Base-by-base conservation (phyloP, 2,329 filamentous ascomycete genomes). In the Clonostachys sp. region DNA sequence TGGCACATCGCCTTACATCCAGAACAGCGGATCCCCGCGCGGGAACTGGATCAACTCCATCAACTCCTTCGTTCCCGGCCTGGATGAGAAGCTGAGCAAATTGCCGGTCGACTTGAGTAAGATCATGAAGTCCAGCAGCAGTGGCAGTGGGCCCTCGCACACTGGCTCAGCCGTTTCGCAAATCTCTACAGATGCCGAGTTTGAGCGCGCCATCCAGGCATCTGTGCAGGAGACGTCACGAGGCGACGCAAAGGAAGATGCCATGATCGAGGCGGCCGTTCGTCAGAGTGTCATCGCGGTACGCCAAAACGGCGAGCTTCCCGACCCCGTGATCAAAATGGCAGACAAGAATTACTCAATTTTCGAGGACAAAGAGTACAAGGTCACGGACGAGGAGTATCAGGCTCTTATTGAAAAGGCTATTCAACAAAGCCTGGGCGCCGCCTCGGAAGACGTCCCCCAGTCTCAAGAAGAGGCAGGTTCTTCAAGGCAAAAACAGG, bases 161-260 rank as follows among this genome's bases (percentile, higher is more conserved):
- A 30, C 24, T 8, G 51, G 51, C 8, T 38, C 35, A 3, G 9
- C 4, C 20, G 20, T 14, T 24, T 34, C 36, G 20, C 20, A 35
- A 12, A 18, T 24, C 33, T 6, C 59, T 6, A 71, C 78, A n/a
- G 73, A 80, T 34, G 73, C 75, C 3, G 84, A 87, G 48, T 77
- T 90, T 40, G 87, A 92, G 60, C 72, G 77, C 40, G 88, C 88
- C 2, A 92, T 94, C 49, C 77, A 75, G 46, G 73, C 73, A 12
- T 87, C 86, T 1, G 85, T 94, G 1, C 69, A 72, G 8, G 78
- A 86, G 58, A 90, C 87, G 0, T 91, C 87, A 0, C 75, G 71
- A 1, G 88, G 89, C 12, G 75, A 92, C 52, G 60, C 74, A 0
- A 74, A 81, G 17, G 86, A 94, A 61, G 89, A 94, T 57, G 75